A percentile compares a stretch with the other conserved stretches of the same genome.
Conservation (phyloP, 306 rosid genomes). For the Aeschynomene evenia region DNA sequence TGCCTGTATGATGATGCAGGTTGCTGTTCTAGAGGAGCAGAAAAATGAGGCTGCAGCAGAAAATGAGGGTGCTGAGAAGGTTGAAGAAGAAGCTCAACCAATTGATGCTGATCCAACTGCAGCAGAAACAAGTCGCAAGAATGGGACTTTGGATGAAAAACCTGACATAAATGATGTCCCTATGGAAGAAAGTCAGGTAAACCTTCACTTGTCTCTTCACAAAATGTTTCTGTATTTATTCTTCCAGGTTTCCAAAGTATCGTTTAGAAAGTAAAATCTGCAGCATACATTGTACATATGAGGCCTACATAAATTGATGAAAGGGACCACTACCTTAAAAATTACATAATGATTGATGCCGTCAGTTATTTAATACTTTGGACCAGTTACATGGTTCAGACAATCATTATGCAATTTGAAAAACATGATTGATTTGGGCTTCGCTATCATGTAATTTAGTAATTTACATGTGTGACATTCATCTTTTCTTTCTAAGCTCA, state of each 20-base stretch:
- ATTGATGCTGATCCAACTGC: constrained; percentile 48
- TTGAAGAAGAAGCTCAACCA: constrained; percentile 61
- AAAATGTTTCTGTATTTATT: constrained; percentile 12
- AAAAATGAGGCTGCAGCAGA: constrained; percentile 56
- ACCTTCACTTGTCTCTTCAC: not conserved
- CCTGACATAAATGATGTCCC: constrained; percentile 93
- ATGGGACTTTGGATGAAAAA: constrained; percentile 61
- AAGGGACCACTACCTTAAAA: not conserved
- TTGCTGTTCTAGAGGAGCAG: constrained; percentile 93
- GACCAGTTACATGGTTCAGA: not conserved
- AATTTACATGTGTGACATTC: constrained; percentile 6
- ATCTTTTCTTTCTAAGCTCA: not conserved
- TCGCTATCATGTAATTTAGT: constrained; percentile 5
- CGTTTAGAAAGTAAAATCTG: not conserved
- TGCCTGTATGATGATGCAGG: constrained; percentile 46
- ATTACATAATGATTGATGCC: constrained; percentile 4
- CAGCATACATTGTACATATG: not conserved
- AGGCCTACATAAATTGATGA: not conserved
- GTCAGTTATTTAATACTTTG: not conserved
- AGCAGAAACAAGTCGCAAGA: constrained; percentile 46
- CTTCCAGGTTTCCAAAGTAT: constrained; percentile 1
- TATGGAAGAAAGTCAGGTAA: constrained; percentile 88
- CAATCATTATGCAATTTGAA: not conserved
- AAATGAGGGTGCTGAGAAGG: constrained; percentile 59
- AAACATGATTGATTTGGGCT: not conserved